phyloP scores from a whole-genome alignment of 768 basidiomycete species.

The Pisolithus orientalis region DNA sequence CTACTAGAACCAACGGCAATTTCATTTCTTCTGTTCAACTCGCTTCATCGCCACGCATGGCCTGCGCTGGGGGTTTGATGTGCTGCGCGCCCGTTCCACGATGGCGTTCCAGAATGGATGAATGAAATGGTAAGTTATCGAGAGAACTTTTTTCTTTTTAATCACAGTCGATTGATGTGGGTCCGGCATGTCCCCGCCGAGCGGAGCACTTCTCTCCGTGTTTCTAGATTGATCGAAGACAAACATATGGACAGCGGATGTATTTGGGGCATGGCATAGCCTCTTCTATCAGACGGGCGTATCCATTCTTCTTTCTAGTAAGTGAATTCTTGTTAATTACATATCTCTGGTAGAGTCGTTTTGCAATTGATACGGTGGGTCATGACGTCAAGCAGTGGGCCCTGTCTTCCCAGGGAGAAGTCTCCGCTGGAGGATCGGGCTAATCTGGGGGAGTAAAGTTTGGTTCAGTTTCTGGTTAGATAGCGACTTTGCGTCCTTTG shows the following conservation, averaged over 20 bases:
- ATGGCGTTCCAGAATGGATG: neutral
- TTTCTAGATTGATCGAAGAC: slow-evolving; percentile 7
- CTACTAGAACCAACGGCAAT: neutral
- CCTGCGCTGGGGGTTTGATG: neutral
- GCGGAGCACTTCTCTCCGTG: slow-evolving; percentile 4
- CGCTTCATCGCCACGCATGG: neutral
- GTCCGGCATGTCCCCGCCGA: slow-evolving; percentile 5
- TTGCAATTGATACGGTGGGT: neutral
- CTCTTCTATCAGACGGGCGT: neutral
- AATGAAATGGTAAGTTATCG: slow-evolving; percentile 1
- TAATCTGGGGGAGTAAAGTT: neutral
- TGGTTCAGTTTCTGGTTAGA: neutral
- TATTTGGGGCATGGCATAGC: neutral
- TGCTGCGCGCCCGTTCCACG: neutral
- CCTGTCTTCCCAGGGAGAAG: neutral
- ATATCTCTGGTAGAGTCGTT: neutral
- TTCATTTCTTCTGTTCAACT: neutral
- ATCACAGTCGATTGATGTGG: slow-evolving; percentile 5
- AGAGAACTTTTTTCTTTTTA: slow-evolving; percentile 4
- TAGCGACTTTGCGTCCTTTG: neutral
- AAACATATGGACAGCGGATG: slow-evolving; percentile 11
- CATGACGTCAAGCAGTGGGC: neutral
- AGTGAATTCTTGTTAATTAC: neutral
- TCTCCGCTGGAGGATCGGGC: neutral
- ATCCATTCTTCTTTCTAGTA: too few relatives aligned